phyloP scores from a whole-genome alignment of 306 rosid species.

The Inga laurina region DNA sequence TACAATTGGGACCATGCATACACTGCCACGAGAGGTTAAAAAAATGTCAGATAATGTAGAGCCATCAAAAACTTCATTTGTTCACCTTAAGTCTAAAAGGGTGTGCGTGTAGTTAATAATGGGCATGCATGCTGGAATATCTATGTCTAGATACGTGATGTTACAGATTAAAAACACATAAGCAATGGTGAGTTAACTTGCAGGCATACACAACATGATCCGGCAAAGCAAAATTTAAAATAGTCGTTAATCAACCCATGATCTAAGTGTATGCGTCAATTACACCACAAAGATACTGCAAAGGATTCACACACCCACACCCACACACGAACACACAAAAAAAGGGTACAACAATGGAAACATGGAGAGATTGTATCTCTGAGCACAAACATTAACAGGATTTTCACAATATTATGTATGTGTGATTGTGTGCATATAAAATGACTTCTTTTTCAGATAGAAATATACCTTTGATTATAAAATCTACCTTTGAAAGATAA shows the following conservation, averaged over 20 bases:
- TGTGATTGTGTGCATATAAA: too few relatives aligned
- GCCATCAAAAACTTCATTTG: constrained; percentile 13
- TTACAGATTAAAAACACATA: background rate
- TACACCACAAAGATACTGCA: constrained; percentile 12
- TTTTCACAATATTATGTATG: too few relatives aligned
- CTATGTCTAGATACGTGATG: background rate
- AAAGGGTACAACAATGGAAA: too few relatives aligned
- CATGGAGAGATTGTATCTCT: too few relatives aligned
- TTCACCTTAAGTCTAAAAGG: background rate
- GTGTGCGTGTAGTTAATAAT: background rate
- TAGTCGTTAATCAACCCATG: constrained; percentile 3
- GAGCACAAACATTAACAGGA: too few relatives aligned
- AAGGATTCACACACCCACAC: background rate
- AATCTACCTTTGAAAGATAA: too few relatives aligned
- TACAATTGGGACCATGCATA: constrained; percentile 99
- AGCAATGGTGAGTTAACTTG: background rate
- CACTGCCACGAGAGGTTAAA: constrained; percentile 61
- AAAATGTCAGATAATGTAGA: background rate
- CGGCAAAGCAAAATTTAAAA: background rate
- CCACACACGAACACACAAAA: too few relatives aligned
- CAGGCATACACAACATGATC: background rate
- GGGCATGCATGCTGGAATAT: constrained; percentile 12
- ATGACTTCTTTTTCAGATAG: too few relatives aligned
- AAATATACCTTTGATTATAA: too few relatives aligned
- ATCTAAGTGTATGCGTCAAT: background rate